These are phyloP conservation scores for Colletotrichum sp. DNA, from an alignment of 2,329 filamentous ascomycete species.

Conservation along the genomic window DNA sequence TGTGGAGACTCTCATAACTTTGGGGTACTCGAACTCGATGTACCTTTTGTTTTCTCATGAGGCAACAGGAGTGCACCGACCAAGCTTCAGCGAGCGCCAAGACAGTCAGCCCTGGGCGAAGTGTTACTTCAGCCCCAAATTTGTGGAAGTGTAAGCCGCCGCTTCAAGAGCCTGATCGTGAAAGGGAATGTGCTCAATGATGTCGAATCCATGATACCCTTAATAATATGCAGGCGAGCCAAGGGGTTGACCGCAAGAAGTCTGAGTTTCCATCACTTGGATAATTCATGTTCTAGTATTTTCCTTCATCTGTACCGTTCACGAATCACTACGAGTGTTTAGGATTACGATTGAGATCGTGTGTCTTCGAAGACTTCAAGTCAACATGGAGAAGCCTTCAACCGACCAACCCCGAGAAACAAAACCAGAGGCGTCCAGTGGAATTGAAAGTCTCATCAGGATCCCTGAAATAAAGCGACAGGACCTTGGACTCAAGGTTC, in stretches of 20 bases:
- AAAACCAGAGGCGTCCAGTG: not conserved
- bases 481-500: not conserved
- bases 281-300: not conserved
- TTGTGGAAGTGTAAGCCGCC: not conserved
- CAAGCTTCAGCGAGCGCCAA: not conserved
- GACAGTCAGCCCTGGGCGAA: not conserved
- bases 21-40: not conserved
- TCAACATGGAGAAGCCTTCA: not conserved
- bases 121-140: not conserved
- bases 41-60: not conserved
- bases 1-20: not conserved
- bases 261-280: fast-evolving
- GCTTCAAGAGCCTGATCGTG: not conserved
- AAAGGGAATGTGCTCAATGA: not conserved
- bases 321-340: not conserved
- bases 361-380: not conserved
- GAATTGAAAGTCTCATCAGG: not conserved
- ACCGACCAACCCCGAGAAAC: not conserved
- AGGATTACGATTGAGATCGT: not conserved
- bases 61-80: not conserved
- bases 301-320: not conserved
- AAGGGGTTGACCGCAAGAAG: not conserved
- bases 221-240: not conserved
- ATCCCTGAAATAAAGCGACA: not conserved
- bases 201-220: not conserved